phyloP scores from a whole-genome alignment of 2,329 filamentous ascomycete species.

The Claviceps arundinis region DNA sequence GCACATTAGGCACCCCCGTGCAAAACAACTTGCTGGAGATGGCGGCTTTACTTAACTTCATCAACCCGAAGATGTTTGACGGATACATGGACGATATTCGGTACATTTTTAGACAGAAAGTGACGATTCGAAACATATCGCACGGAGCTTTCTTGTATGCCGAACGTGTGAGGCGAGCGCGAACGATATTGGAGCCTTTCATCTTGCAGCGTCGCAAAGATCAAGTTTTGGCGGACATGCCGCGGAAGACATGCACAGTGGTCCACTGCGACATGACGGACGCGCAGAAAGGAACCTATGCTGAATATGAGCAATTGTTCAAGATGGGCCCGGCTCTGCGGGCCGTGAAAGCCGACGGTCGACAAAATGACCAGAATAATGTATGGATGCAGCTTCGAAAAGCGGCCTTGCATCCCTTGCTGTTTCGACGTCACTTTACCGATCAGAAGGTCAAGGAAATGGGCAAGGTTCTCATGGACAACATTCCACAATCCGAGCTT shows the following conservation, averaged over 20 bases:
- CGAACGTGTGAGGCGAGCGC: constrained; percentile 74
- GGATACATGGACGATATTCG: constrained; percentile 66
- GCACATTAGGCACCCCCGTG: constrained; percentile 68
- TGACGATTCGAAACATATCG: constrained; percentile 65
- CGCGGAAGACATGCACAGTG: constrained; percentile 63
- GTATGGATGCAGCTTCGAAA: constrained; percentile 85
- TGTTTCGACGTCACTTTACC: constrained; percentile 71
- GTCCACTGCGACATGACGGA: constrained; percentile 70
- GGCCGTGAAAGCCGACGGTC: constrained; percentile 34
- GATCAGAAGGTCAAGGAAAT: constrained; percentile 66
- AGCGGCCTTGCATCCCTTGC: constrained; percentile 78
- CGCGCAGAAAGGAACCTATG: constrained; percentile 61
- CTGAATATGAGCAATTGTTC: constrained; percentile 49
- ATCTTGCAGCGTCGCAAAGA: constrained; percentile 88
- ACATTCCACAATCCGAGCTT: constrained; percentile 43
- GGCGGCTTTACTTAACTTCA: constrained; percentile 81
- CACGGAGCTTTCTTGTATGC: constrained; percentile 76
- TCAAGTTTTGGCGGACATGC: constrained; percentile 76
- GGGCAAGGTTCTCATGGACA: constrained; percentile 60
- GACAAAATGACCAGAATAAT: constrained; percentile 47
- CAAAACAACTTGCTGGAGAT: constrained; percentile 93
- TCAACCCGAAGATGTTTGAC: constrained; percentile 74
- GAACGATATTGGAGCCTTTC: constrained; percentile 89
- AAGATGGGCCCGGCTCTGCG: constrained; percentile 43
- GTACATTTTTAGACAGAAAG: constrained; percentile 83